These are phyloP conservation scores for Kwoniella dejecticola DNA, from an alignment of 768 basidiomycete genomes.

Conservation along the genomic window DNA sequence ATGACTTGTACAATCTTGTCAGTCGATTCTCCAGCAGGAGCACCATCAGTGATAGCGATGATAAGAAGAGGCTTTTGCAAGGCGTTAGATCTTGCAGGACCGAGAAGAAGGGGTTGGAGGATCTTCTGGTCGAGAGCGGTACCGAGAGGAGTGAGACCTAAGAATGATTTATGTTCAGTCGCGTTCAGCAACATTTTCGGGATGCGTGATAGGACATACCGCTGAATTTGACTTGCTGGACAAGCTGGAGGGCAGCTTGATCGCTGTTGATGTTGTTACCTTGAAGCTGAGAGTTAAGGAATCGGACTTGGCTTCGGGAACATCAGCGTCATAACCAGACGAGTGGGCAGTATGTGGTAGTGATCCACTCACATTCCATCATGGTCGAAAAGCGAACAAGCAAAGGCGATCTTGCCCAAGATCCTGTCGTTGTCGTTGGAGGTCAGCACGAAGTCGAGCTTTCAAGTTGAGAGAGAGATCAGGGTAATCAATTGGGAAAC, in stretches of 20 bases:
- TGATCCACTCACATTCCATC: slow-evolving; percentile 55
- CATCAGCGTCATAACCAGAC: slow-evolving; percentile 4
- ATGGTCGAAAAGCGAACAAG: slow-evolving; percentile 53
- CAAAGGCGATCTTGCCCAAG: slow-evolving; percentile 54
- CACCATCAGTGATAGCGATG: slow-evolving; percentile 50
- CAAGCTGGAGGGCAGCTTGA: slow-evolving; percentile 49
- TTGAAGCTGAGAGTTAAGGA: slow-evolving; percentile 56
- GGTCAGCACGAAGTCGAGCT: too few relatives aligned
- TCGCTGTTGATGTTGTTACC: slow-evolving; percentile 56
- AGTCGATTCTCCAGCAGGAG: slow-evolving; percentile 47
- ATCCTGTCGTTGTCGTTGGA: slow-evolving; percentile 33
- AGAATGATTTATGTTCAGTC: not conserved
- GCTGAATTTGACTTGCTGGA: slow-evolving; percentile 55
- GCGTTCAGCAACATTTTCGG: not conserved
- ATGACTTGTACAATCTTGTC: slow-evolving; percentile 53
- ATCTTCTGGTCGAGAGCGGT: slow-evolving; percentile 56
- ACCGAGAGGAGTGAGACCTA: slow-evolving; percentile 53
- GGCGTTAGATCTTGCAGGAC: slow-evolving; percentile 49
- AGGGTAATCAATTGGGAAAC: too few relatives aligned
- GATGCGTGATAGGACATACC: slow-evolving; percentile 19
- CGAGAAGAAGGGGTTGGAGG: slow-evolving; percentile 56
- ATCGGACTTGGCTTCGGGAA: slow-evolving; percentile 53
- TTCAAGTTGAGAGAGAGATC: too few relatives aligned
- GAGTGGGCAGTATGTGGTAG: too few relatives aligned
- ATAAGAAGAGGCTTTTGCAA: slow-evolving; percentile 57